Evolutionary conservation across 768 basidiomycete species (phyloP), one percentile per base, ranked within the genome.

Genomic region (Lactarius akahatsu): DNA sequence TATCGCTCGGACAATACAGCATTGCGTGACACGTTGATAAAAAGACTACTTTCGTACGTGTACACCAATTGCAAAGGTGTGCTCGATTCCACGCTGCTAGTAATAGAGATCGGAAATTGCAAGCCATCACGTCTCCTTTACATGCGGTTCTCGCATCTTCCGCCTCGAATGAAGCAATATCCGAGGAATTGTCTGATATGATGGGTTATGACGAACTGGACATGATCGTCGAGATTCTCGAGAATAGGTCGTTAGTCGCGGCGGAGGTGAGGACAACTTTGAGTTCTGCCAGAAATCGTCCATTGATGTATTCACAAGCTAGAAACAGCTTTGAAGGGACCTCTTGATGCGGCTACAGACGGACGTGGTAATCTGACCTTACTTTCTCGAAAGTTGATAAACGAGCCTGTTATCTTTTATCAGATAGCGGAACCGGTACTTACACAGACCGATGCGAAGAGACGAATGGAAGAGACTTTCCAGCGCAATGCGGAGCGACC

Each of bases 201-300:
- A 74, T 96, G 57, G 96, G 95, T 2, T 92, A 88, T 74, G 91
- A 96, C 59, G 84, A 89, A 20, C 85, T 98, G 57, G 92, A 92
- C 32, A 78, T 94, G 40, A 86, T 90, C 9, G 84, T 83, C 77
- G 84, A 90, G 50, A 82, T 97, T 32, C 75, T 97, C 2, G 73
- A 79, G 20, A 80, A 86, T 36, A 86, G 95, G 26, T 67, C 70
- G 8, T 73, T 75, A 1, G 73, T 89, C 38, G 79, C 76, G 34
- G 70, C 79, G 70, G 79, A 87, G 75, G 90, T 90, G 69, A 70
- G 79, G 47, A 30, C 30, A 38, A 38, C 26, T 30, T 34, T 30
- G 34, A 16, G 13, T 56, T 47, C 10, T 23, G 10, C n/a, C 26
- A n/a, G 62, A 36, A 34, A 43, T 26, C 26, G 15, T 45, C 45